phyloP scores from a whole-genome alignment of 306 rosid species.

The Lupinus albus region DNA sequence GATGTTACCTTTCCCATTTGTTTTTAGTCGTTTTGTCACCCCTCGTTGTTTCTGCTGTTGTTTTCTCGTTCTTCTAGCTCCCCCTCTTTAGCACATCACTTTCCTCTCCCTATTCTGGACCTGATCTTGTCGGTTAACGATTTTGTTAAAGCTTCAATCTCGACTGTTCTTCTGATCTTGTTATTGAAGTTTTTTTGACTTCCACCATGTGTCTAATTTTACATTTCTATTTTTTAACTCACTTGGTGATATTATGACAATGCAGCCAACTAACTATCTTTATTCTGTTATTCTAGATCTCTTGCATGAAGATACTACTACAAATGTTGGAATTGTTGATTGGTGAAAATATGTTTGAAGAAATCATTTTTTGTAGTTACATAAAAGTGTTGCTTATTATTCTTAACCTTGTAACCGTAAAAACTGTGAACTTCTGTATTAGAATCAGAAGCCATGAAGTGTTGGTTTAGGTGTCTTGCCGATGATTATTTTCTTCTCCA shows the following conservation, averaged over 20 bases:
- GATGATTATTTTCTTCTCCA: slow-evolving; percentile 25
- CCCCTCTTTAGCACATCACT: no score
- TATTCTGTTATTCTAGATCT: slow-evolving; percentile 2
- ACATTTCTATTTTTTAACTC: not conserved
- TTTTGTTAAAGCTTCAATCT: no score
- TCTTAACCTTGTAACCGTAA: not conserved
- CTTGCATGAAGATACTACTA: slow-evolving; percentile 1
- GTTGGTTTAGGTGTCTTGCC: slow-evolving; percentile 13
- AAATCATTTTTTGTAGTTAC: not conserved
- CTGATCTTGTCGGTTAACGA: no score
- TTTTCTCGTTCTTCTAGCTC: no score
- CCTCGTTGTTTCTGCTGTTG: no score
- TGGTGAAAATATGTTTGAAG: not conserved
- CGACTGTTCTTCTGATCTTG: no score
- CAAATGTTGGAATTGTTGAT: slow-evolving; percentile 5
- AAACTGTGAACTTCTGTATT: slow-evolving; percentile 3
- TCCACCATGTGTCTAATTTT: not conserved
- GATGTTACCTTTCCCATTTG: no score
- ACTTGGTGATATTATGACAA: not conserved
- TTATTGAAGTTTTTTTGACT: not conserved
- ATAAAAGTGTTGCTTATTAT: slow-evolving; percentile 5
- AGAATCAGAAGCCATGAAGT: not conserved
- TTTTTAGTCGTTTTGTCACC: no score
- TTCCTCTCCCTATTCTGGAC: no score
- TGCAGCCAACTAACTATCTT: not conserved